Conservation (phyloP, 2,329 filamentous ascomycete species). For the Ceratocystis cacaofunesta region DNA sequence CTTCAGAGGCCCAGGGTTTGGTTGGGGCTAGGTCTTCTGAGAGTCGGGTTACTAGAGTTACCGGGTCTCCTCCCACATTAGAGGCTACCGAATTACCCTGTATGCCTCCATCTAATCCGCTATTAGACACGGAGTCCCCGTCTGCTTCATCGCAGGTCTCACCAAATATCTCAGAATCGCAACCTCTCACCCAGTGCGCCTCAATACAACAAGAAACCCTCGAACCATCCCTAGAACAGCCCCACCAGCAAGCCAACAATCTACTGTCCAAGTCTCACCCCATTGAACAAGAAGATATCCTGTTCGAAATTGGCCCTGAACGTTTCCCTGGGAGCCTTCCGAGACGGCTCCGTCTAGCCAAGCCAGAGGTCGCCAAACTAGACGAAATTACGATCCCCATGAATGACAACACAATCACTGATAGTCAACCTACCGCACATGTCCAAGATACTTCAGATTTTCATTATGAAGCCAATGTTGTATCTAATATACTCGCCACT, state of each 20-base stretch:
- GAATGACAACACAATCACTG: not conserved
- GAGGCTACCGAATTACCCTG: not conserved
- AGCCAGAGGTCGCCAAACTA: not conserved
- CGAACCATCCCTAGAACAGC: not conserved
- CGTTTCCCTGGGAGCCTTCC: not conserved
- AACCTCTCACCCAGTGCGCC: not conserved
- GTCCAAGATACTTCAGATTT: not conserved
- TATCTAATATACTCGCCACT: slow-evolving; percentile 3
- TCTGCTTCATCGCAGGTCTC: not conserved
- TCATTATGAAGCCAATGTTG: not conserved
- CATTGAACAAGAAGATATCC: not conserved
- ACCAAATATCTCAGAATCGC: not conserved
- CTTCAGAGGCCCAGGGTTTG: not conserved
- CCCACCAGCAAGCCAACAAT: not conserved
- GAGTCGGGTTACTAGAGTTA: not conserved
- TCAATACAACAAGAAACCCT: not conserved
- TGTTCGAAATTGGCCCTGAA: slow-evolving; percentile 1
- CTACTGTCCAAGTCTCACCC: not conserved
- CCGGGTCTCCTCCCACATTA: not conserved
- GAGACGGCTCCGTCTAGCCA: not conserved
- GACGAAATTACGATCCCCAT: not conserved
- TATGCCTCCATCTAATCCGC: not conserved
- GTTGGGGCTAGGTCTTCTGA: not conserved
- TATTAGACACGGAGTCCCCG: not conserved
- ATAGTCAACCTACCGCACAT: not conserved